Base-by-base conservation (phyloP, 2,329 filamentous ascomycete genomes). In the Beauveria rudraprayagi region DNA sequence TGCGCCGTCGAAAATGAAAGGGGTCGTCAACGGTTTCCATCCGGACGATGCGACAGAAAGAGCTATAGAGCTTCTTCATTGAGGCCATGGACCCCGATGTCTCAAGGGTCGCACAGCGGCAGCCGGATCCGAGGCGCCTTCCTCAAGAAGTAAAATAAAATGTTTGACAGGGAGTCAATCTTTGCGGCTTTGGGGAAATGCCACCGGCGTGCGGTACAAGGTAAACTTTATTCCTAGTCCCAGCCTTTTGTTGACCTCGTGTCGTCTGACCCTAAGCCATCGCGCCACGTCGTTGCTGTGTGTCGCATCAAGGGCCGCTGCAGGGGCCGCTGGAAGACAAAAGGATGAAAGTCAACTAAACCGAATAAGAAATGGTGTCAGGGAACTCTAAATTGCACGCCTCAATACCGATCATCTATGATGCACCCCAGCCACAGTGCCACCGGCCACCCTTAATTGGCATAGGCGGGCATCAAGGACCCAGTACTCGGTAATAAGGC, bases 121-220 rank as follows among this genome's bases (percentile, higher is more conserved):
- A 55, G 43, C 22, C 28, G 43, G 22, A 55, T 28, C 58, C 51
- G 34, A 55, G 24, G 34, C 19, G 51, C 58, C 58, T 61, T 61
- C 51, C 58, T 37, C 34, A 61, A 48, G 19, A 11, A 34, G 58
- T 0, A 47, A 60, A 24, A 61, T 14, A 9, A 30, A 1, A 43
- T 50, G 34, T 50, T 61, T 43, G 34, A 43, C 16, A 43, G 5
- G 8, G 43, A 7, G 34, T 44, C 44, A 61, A 61, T 56, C 51
- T 50, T 61, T 61, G 58, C 43, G 44, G 43, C 43, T 40, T 61
- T 50, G 19, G 58, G 58, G 51, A 43, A 30, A 17, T 43, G 51
- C 55, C 51, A 30, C 51, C 58, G 58, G 41, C 22, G 41, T 37
- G 40, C 19, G 28, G 19, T 17, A 24, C 24, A 28, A 22, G 55